These are phyloP conservation scores for Mycena filopes DNA, from an alignment of 768 basidiomycete species.

Conservation along the genomic window DNA sequence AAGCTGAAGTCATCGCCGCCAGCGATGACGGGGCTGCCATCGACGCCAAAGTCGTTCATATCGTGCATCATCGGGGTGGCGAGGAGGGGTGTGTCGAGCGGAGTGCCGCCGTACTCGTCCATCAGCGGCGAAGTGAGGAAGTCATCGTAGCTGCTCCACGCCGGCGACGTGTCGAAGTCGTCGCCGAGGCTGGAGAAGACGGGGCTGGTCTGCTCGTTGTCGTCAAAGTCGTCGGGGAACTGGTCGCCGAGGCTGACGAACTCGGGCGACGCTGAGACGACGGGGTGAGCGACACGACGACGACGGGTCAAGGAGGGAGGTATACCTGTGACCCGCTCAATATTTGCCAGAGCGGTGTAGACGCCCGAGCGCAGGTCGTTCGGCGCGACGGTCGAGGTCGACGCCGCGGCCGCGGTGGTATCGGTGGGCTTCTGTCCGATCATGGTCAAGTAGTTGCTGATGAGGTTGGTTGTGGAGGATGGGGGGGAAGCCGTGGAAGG, in stretches of 20 bases:
- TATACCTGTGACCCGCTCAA: conserved; percentile 24
- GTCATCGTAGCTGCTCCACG: conserved; percentile 16
- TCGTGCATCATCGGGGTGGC: conserved; percentile 17
- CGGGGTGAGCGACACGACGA: background rate
- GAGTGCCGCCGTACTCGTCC: conserved; percentile 31
- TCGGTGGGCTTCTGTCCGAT: conserved; percentile 46
- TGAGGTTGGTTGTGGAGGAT: conserved; percentile 41
- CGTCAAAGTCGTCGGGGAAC: conserved; percentile 13
- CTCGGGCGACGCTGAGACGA: conserved; percentile 32
- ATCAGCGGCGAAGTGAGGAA: conserved; percentile 25
- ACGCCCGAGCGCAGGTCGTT: conserved; percentile 6
- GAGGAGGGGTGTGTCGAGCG: conserved; percentile 29
- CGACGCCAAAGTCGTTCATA: conserved; percentile 9
- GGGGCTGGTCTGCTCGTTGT: background rate
- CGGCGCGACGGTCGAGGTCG: conserved; percentile 7
- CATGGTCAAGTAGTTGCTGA: conserved; percentile 62
- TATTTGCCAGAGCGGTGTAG: background rate
- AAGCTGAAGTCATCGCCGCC: background rate
- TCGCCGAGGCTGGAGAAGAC: background rate
- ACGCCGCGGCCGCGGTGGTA: conserved; percentile 26
- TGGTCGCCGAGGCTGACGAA: conserved; percentile 30
- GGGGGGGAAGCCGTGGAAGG: conserved; percentile 39
- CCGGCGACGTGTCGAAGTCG: conserved; percentile 1
- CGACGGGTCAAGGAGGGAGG: conserved; percentile 8
- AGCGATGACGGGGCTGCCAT: conserved; percentile 18